Percentiles rank a stretch among this genome's conserved stretches.
phyloP scores from a whole-genome alignment of 179 eudicot species.

The Corrigiola litoralis region DNA sequence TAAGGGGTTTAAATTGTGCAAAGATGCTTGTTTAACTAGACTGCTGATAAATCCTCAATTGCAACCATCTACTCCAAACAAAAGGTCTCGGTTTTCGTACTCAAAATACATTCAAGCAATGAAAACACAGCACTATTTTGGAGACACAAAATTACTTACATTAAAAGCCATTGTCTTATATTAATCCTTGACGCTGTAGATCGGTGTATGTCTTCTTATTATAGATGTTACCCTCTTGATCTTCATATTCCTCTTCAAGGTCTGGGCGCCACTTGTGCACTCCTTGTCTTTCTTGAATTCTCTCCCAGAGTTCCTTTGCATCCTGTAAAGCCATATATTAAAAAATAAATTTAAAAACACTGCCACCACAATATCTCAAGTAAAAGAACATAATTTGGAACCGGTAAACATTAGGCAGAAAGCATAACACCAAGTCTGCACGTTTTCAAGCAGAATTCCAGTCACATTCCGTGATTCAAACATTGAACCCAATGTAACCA shows the following conservation, averaged over 20 bases:
- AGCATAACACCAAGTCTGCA: too few relatives aligned
- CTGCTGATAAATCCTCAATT: neutral
- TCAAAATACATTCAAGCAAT: too few relatives aligned
- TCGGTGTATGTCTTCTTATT: conserved; percentile 92
- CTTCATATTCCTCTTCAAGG: conserved; percentile 96
- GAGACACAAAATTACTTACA: conserved; percentile 10
- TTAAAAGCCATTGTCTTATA: conserved; percentile 24
- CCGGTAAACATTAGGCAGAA: neutral
- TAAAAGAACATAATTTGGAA: too few relatives aligned
- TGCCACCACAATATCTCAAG: neutral
- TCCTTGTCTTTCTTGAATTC: conserved; percentile 85
- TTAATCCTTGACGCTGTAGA: conserved; percentile 93
- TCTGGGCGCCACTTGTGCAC: conserved; percentile 96
- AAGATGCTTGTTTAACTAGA: neutral
- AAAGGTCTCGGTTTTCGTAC: too few relatives aligned
- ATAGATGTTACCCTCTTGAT: conserved; percentile 91
- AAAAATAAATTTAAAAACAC: conserved; percentile 1
- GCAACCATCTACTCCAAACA: neutral
- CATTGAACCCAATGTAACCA: too few relatives aligned
- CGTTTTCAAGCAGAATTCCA: too few relatives aligned
- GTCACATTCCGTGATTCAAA: too few relatives aligned
- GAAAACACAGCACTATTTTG: neutral
- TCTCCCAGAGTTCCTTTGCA: conserved; percentile 89
- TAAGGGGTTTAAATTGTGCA: too few relatives aligned
- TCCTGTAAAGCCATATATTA: conserved; percentile 47